Conservation (phyloP, 352 stramenopile species). For the Globisporangium cystogenes region DNA sequence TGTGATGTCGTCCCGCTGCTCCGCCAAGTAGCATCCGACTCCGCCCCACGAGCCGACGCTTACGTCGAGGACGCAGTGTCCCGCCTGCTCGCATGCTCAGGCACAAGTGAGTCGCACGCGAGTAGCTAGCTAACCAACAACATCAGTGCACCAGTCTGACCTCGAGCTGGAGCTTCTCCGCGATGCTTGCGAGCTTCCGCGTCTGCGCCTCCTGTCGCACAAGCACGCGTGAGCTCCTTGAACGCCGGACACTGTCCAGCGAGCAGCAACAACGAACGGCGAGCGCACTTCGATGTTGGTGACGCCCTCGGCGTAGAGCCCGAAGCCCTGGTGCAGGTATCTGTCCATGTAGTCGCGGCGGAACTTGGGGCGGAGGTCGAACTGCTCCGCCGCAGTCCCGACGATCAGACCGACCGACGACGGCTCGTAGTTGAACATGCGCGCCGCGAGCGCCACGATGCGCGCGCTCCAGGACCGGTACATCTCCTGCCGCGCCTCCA, state of each 20-base stretch:
- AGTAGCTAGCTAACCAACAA: not conserved
- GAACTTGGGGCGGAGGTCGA: constrained; percentile 68
- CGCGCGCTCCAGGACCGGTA: constrained; percentile 82
- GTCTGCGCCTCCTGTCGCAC: constrained; percentile 39
- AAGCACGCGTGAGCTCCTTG: too few relatives aligned
- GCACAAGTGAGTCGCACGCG: not conserved
- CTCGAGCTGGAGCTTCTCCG: constrained; percentile 51
- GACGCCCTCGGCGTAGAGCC: constrained; percentile 53
- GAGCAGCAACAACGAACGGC: not conserved
- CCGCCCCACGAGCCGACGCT: constrained; percentile 77
- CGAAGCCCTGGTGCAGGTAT: constrained; percentile 75
- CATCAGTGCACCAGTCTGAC: constrained; percentile 15
- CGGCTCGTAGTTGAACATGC: constrained; percentile 73
- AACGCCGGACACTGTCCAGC: too few relatives aligned
- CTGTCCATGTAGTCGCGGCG: constrained; percentile 67
- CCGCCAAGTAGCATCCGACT: constrained; percentile 67
- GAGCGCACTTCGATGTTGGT: constrained; percentile 28
- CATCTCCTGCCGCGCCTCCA: constrained; percentile 79
- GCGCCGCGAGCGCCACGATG: constrained; percentile 60
- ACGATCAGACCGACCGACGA: constrained; percentile 67
- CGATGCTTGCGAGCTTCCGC: constrained; percentile 64
- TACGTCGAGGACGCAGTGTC: constrained; percentile 75
- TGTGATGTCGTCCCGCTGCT: constrained; percentile 34
- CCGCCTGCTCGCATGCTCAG: constrained; percentile 22
- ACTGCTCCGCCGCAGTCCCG: constrained; percentile 63